Base-by-base conservation (phyloP, 164 flowering plant genomes). In the Stephania cephalantha region DNA sequence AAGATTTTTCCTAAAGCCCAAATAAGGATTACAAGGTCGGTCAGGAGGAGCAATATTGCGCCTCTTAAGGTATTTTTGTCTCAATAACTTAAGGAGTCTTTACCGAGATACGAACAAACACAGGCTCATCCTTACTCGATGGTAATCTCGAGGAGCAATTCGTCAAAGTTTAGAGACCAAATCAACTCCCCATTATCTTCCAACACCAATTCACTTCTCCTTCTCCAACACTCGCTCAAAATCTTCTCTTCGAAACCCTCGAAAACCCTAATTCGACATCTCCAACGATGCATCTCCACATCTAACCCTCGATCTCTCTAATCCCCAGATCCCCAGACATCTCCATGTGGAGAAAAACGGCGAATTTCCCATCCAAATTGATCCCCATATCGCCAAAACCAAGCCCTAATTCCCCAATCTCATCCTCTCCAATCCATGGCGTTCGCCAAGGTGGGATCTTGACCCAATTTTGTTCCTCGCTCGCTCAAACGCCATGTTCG, bases 271-370 rank as follows among this genome's bases (percentile, higher is more conserved):
- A n/a, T 3, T 17, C 64, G 20, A 58, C n/a, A 58, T 58, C 18
- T 15, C 20, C 20, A 58, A 3, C 20, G 5, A 58, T 58, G 64
- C 4, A 13, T 58, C 20, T 15, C 7, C 20, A 12, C 64, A n/a
- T 18, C 64, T 58, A 58, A 58, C 5, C 64, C 13, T n/a, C 4
- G 35, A 9, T n/a, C n/a, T 7, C 46, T 35, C 46, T 12, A 35
- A 35, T 22, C 71, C 9, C 71, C 45, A 46, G 3, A 68, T 68
- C 74, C 30, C 30, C 70, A 35, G 53, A 74, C 70, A 48, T 42
- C 45, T 69, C 75, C 79, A 85, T 85, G 85, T 83, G 84, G 87
- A 81, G 89, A 72, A 86, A 72, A 80, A 79, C 84, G 0, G 68
- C 76, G 74, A 80, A 82, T 80, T 44, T 84, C 75, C 82, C 88